Evolutionary conservation across 2,329 filamentous ascomycete genomes (phyloP).

Genomic region (Stagonosporopsis tanaceti): DNA sequence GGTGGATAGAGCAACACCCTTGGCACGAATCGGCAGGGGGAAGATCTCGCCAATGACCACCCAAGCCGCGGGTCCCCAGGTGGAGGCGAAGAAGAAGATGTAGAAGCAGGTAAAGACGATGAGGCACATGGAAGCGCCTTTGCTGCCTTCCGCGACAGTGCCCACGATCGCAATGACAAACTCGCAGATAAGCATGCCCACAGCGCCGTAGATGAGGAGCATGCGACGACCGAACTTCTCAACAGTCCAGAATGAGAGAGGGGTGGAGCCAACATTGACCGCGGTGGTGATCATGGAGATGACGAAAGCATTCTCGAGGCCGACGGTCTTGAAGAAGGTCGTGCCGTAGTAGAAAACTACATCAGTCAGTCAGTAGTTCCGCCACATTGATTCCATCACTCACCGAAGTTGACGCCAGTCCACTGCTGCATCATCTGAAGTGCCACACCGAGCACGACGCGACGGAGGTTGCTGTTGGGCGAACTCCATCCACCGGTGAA

Average conservation of each 20-base stretch:
- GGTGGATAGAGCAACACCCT: conserved; percentile 85
- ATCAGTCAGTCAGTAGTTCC: neutral
- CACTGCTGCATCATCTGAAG: conserved; percentile 63
- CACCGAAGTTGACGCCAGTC: conserved; percentile 85
- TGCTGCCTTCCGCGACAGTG: conserved; percentile 52
- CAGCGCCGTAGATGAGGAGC: conserved; percentile 79
- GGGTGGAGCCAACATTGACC: conserved; percentile 86
- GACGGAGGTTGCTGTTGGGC: conserved; percentile 60
- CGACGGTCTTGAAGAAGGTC: conserved; percentile 81
- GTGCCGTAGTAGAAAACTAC: conserved; percentile 65
- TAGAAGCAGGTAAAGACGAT: conserved; percentile 91
- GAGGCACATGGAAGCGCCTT: conserved; percentile 61
- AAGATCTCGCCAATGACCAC: conserved; percentile 87
- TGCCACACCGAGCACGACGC: conserved; percentile 57
- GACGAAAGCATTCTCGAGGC: conserved; percentile 79
- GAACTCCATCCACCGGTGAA: conserved; percentile 62
- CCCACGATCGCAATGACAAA: conserved; percentile 81
- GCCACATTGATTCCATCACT: conserved; percentile 2
- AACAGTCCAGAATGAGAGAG: conserved; percentile 85
- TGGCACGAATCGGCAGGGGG: conserved; percentile 86
- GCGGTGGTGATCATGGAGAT: conserved; percentile 86
- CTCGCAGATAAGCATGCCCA: conserved; percentile 85
- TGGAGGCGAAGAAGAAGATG: conserved; percentile 91
- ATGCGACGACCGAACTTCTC: conserved; percentile 82
- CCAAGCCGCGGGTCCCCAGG: conserved; percentile 80